Evolutionary conservation across 1,139 yeast genomes (phyloP).

Genomic region (Lodderomyces theae): DNA sequence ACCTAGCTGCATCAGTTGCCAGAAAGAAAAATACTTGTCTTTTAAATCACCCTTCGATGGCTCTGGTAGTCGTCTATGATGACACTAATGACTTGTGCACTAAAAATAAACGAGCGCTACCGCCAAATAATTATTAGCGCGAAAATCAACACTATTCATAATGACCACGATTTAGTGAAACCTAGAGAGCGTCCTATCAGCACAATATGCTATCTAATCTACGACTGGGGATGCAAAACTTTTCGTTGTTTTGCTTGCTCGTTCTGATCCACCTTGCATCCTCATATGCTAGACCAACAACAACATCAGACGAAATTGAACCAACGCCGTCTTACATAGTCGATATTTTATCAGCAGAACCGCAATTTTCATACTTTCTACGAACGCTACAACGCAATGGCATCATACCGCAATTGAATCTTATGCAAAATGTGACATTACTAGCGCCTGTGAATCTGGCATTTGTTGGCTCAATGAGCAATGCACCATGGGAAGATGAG

Average conservation of each 20-base stretch:
- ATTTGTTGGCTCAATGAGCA: conserved; percentile 32
- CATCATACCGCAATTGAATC: conserved; percentile 65
- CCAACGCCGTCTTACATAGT: conserved; percentile 56
- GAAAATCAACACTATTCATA: no score
- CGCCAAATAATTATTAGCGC: no score
- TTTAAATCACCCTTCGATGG: no score
- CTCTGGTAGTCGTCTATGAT: no score
- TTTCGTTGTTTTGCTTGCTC: no score
- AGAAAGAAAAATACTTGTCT: no score
- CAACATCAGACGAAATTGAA: conserved; percentile 7
- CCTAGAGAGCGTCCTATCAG: no score
- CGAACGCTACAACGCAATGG: conserved; percentile 65
- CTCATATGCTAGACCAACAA: background rate
- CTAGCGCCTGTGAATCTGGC: conserved; percentile 89
- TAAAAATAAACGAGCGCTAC: no score
- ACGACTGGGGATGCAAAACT: background rate
- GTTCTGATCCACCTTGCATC: background rate
- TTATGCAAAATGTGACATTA: conserved; percentile 64
- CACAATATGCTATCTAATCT: background rate
- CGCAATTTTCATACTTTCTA: conserved; percentile 70
- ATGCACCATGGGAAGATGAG: conserved; percentile 15
- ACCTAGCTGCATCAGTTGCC: no score
- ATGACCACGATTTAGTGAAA: background rate
- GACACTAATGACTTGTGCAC: no score
- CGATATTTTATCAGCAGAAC: conserved; percentile 72